Evolutionary conservation across 805 yeast genomes (phyloP).

Genomic region (Candida ipomoeae): DNA sequence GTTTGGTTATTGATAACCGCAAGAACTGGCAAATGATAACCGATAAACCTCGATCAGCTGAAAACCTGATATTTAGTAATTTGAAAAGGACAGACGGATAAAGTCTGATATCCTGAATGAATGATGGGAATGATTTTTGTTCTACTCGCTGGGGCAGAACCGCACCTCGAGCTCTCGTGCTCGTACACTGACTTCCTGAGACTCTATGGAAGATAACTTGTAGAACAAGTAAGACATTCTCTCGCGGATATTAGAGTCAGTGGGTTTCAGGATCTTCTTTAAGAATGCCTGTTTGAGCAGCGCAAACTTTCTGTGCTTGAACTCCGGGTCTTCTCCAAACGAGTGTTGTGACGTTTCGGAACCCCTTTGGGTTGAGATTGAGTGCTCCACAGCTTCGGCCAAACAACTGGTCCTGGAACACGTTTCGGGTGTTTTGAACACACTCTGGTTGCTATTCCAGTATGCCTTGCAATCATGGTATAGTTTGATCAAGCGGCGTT

Average conservation of each 20-base stretch:
- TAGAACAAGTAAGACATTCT: constrained; percentile 20
- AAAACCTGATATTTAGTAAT: too few relatives aligned
- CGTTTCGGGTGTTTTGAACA: constrained; percentile 8
- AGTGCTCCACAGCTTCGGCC: background rate
- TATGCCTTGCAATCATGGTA: constrained; percentile 12
- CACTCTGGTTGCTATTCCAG: constrained; percentile 11
- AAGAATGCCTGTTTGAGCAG: constrained; percentile 13
- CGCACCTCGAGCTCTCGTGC: constrained; percentile 16
- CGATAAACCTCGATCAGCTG: too few relatives aligned
- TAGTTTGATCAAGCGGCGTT: constrained; percentile 11
- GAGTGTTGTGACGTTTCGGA: constrained; percentile 7
- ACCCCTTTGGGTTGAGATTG: constrained; percentile 8
- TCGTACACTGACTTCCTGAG: constrained; percentile 9
- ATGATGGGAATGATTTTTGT: background rate
- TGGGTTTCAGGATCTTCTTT: constrained; percentile 11
- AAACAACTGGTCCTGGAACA: constrained; percentile 13
- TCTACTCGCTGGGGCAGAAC: constrained; percentile 7
- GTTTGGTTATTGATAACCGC: too few relatives aligned
- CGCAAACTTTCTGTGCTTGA: background rate
- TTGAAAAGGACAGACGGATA: too few relatives aligned
- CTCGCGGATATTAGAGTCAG: constrained; percentile 16
- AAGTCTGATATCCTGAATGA: too few relatives aligned
- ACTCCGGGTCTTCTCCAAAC: background rate
- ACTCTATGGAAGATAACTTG: constrained; percentile 13
- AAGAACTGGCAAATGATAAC: too few relatives aligned